phyloP scores from a whole-genome alignment of 345 rosid genomes.

The Euphorbia pulcherrima region DNA sequence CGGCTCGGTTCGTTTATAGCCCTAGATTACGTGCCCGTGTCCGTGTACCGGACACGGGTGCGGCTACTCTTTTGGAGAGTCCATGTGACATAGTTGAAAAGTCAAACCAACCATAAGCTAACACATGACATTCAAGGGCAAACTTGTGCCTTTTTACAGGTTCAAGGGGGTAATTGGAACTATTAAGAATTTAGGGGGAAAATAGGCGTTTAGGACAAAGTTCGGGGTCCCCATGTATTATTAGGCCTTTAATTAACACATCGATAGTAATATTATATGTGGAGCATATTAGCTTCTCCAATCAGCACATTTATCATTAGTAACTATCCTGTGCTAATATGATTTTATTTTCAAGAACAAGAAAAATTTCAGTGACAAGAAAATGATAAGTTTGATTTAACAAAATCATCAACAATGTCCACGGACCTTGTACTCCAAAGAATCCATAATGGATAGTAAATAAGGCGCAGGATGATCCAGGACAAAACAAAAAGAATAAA shows the following conservation, averaged over 20 bases:
- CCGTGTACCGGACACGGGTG: no score
- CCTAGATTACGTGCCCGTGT: no score
- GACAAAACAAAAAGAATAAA: conserved; percentile 81
- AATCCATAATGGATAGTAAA: conserved; percentile 94
- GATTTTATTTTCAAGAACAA: background rate
- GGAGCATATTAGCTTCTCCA: background rate
- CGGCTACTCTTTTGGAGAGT: no score
- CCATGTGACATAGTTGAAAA: no score
- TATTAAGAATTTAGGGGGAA: no score
- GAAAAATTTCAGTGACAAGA: background rate
- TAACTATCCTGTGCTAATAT: background rate
- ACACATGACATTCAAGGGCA: no score
- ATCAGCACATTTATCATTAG: background rate
- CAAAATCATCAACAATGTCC: conserved; percentile 6
- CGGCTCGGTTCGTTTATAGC: no score
- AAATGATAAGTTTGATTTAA: background rate
- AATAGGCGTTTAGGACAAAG: no score
- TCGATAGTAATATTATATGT: background rate
- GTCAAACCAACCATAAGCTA: no score
- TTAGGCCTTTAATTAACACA: background rate
- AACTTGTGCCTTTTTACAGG: no score
- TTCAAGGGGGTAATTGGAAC: no score
- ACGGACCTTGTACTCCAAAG: conserved; percentile 98
- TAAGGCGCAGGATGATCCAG: conserved; percentile 82
- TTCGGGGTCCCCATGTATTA: no score